Evolutionary conservation across 140 eudicot genomes (phyloP).

Genomic region (Cichorium intybus): DNA sequence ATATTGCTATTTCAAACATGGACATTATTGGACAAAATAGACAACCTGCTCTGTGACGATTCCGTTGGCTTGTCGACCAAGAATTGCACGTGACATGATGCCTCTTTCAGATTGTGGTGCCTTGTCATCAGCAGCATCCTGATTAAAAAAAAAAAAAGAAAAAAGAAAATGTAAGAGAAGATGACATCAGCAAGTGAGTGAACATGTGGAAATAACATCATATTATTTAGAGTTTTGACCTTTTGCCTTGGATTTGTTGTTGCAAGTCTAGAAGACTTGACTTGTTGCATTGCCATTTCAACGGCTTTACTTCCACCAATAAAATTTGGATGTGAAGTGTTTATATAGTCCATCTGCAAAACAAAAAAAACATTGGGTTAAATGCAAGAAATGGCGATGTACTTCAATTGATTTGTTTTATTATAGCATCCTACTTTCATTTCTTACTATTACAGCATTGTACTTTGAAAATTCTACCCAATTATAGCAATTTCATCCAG

Average conservation of each 20-base stretch:
- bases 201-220: background rate
- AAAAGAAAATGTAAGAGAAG: background rate
- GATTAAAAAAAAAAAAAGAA: conserved; percentile 4
- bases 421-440: background rate
- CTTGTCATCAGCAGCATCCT: conserved; percentile 86
- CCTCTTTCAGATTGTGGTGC: conserved; percentile 78
- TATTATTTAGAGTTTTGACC: conserved; percentile 30
- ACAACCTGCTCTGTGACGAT: conserved; percentile 77
- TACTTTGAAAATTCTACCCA: too few relatives aligned
- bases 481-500: background rate
- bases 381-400: background rate
- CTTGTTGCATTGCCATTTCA: conserved; percentile 65
- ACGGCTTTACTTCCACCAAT: conserved; percentile 98
- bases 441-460: background rate
- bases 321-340: conserved; percentile 94
- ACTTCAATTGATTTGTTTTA: background rate
- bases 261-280: conserved; percentile 54
- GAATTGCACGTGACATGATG: conserved; percentile 70
- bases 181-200: background rate
- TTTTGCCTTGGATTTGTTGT: conserved; percentile 60
- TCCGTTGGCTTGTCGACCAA: conserved; percentile 75
- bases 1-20: background rate
- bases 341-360: conserved; percentile 92
- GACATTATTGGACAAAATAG: background rate
- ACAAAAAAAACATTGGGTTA: background rate